Conservation (phyloP, 176 grass and related monocot species). For the Dactylis glomerata region DNA sequence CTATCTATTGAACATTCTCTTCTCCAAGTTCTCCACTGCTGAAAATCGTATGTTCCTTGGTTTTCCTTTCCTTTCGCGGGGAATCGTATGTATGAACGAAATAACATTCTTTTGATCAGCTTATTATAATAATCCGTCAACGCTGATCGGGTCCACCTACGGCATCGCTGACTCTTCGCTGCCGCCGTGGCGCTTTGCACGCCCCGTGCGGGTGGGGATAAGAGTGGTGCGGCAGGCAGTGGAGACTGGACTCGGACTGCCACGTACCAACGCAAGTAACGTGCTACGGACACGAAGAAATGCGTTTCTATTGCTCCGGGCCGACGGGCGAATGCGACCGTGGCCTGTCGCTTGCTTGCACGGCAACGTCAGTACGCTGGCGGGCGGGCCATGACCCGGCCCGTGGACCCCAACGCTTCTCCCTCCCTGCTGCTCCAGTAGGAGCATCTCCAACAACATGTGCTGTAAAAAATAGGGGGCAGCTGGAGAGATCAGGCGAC, state of each 20-base stretch:
- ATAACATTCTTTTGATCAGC: no score
- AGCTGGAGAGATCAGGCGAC: no score
- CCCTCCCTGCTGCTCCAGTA: background rate
- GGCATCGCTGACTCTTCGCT: no score
- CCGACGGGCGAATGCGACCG: background rate
- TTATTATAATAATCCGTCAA: no score
- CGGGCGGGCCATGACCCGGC: background rate
- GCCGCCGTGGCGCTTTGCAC: background rate
- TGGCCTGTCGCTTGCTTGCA: background rate
- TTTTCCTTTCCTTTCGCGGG: no score
- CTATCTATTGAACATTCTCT: background rate
- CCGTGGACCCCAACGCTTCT: background rate
- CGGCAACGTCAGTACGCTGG: background rate
- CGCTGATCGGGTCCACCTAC: background rate
- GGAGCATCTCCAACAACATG: no score
- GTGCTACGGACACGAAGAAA: background rate
- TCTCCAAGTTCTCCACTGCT: background rate
- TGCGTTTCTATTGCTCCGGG: background rate
- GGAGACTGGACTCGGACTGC: no score
- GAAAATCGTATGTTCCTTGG: no score
- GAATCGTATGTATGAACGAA: no score
- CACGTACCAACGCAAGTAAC: background rate
- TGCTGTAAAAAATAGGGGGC: no score
- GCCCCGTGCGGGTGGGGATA: background rate
- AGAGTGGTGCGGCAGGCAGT: background rate